A percentile compares a stretch with the other conserved stretches of the same genome.
These are phyloP conservation scores for Irpex rosettiformis DNA, from an alignment of 1,284 basidiomycete species.

Conservation along the genomic window DNA sequence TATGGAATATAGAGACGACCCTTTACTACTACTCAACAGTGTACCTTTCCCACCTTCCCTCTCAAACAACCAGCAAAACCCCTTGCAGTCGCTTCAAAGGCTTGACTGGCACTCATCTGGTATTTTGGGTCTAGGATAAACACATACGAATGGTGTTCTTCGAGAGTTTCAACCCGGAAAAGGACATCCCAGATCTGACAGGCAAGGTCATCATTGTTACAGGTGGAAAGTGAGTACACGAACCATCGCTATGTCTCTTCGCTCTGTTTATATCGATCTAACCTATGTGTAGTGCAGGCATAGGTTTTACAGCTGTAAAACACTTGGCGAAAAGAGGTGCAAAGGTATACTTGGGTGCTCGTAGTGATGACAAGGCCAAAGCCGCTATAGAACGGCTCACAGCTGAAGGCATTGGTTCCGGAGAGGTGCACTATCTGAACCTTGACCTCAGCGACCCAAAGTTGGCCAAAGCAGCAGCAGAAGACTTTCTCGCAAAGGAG, in stretches of 20 bases:
- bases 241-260: no score
- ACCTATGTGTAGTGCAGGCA: constrained; percentile 33
- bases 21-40: no score
- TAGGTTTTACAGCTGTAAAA: constrained; percentile 36
- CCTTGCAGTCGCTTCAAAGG: no score
- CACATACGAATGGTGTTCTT: constrained; percentile 13
- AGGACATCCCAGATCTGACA: constrained; percentile 33
- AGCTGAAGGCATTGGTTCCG: constrained; percentile 30
- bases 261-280: no score
- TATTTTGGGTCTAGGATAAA: no score
- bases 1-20: background rate
- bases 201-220: constrained; percentile 41
- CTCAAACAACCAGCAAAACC: no score
- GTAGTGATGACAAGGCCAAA: constrained; percentile 34
- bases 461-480: constrained; percentile 41
- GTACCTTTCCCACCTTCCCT: no score
- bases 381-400: constrained; percentile 35
- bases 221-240: constrained; percentile 38
- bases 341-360: constrained; percentile 37
- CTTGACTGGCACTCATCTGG: no score
- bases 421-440: constrained; percentile 40
- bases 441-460: constrained; percentile 46
- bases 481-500: constrained; percentile 43
- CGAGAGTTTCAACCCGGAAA: constrained; percentile 21
- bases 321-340: constrained; percentile 35